Base-by-base conservation (phyloP, 306 rosid species). In the Sphenostylis stenocarpa region DNA sequence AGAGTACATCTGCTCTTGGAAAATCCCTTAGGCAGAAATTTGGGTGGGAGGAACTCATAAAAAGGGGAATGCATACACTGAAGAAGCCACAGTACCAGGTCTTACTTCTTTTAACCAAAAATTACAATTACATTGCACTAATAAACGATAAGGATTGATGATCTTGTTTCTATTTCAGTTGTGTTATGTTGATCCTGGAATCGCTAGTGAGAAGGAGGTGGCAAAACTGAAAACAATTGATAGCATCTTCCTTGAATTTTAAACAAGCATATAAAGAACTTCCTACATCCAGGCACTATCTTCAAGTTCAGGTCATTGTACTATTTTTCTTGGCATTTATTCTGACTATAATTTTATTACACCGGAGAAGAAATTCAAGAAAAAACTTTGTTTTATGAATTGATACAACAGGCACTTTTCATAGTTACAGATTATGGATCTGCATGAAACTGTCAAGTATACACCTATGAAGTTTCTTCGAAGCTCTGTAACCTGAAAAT, bases 21-120 rank as follows among this genome's bases (percentile, higher is more conserved):
- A 85, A 84, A 51, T 83, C 88, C 4, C 88, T 91, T 5, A 75
- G 66, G 77, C 85, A 73, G 61, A 88, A 88, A 72, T 79, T 38
- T 39, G 90, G 92, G 66, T 94, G 96, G 98, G 87, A 91, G 81
- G 84, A 80, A 76, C 85, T 81, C 60, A 73, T 91, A 34, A 94
- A 88, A 84, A 87, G 90, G 84, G 97, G 90, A 51, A 69, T 81
- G 85, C 92, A 87, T 79, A 88, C 93, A 4, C 86, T 94, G 74
- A 88, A 83, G 84, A 86, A 87, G 88, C 87, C 93, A 16, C 91
- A 94, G 39, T 90, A 90, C 80, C 96, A 90, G 96, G 98, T 91
- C 75, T 68, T 39, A 28, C 33, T 68, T 71, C 17, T 71, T 72
- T 62, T 26, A 57, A 9, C 16, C 47, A 67, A 57, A 48, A 49